These are phyloP conservation scores for Kalanchoe fedtschenkoi DNA, from an alignment of 164 flowering plant genomes.

Conservation along the genomic window DNA sequence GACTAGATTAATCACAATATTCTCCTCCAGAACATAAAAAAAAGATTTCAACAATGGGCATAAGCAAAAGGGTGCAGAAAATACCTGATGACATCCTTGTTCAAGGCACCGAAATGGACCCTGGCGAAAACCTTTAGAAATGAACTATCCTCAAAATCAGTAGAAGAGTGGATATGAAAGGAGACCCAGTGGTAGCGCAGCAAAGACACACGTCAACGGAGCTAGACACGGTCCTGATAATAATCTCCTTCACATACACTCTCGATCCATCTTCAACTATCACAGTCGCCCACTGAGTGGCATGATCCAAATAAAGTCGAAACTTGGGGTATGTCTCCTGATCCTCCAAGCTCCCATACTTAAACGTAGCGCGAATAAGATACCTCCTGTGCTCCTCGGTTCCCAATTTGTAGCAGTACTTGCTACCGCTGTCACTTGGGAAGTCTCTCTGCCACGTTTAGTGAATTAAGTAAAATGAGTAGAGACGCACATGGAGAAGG, in stretches of 20 bases:
- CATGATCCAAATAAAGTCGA: conserved; percentile 67
- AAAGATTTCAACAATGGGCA: neutral
- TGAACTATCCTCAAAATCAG: conserved; percentile 72
- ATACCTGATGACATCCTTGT: conserved; percentile 53
- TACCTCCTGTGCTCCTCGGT: conserved; percentile 65
- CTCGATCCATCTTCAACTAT: conserved; percentile 50
- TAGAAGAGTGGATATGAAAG: conserved; percentile 84
- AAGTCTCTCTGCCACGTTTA: conserved; percentile 62
- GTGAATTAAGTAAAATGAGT: too few relatives aligned
- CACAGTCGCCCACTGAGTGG: conserved; percentile 77
- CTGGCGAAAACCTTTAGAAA: conserved; percentile 74
- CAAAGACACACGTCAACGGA: conserved; percentile 71
- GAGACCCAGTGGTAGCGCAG: conserved; percentile 80
- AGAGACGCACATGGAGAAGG: too few relatives aligned
- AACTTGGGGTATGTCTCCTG: conserved; percentile 67
- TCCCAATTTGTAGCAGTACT: conserved; percentile 63
- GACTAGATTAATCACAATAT: too few relatives aligned
- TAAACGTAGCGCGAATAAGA: conserved; percentile 74
- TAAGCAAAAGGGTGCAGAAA: neutral
- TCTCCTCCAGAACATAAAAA: too few relatives aligned
- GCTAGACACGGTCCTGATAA: conserved; percentile 61
- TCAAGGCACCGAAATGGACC: conserved; percentile 78
- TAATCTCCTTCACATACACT: conserved; percentile 65
- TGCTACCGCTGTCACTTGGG: conserved; percentile 49
- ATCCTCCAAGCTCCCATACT: conserved; percentile 42